phyloP scores from a whole-genome alignment of 2,329 filamentous ascomycete genomes.

The Neonectria neomacrospora region DNA sequence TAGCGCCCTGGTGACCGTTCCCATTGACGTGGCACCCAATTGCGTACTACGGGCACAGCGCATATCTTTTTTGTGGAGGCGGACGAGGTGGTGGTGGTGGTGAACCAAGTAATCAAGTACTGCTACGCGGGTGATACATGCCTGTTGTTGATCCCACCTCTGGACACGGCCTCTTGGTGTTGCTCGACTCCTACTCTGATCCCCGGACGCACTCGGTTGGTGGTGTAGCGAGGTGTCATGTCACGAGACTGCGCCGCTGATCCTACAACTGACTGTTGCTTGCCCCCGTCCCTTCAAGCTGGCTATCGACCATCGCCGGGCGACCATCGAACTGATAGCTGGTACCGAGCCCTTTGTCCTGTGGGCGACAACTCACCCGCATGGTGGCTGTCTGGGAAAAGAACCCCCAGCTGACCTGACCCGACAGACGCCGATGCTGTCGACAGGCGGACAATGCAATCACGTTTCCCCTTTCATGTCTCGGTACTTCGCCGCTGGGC shows the following conservation, averaged over 20 bases:
- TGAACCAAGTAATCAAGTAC: constrained; percentile 20
- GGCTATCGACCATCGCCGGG: background rate
- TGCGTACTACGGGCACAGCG: constrained; percentile 5
- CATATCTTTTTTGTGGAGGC: background rate
- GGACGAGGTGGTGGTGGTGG: background rate
- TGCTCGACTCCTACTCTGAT: background rate
- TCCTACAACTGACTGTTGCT: background rate
- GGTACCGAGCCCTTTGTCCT: constrained; percentile 10
- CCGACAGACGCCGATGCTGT: background rate
- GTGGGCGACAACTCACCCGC: constrained; percentile 24
- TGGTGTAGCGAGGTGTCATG: background rate
- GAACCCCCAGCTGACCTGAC: constrained; percentile 13
- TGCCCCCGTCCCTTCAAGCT: background rate
- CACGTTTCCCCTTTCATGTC: background rate
- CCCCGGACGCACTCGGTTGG: background rate
- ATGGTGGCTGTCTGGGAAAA: constrained; percentile 9
- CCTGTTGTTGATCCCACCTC: background rate
- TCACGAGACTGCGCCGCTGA: constrained; percentile 9
- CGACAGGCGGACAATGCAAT: background rate
- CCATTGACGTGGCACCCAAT: constrained; percentile 41
- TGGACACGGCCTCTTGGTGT: background rate
- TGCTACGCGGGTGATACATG: constrained; percentile 23
- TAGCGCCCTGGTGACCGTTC: constrained; percentile 19
- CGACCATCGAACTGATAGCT: constrained; percentile 1
- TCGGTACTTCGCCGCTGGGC: constrained; percentile 10